A percentile compares a stretch with the other conserved stretches of the same genome.
These are phyloP conservation scores for Boletellus sp. DNA, from an alignment of 768 basidiomycete genomes.

Conservation along the genomic window DNA sequence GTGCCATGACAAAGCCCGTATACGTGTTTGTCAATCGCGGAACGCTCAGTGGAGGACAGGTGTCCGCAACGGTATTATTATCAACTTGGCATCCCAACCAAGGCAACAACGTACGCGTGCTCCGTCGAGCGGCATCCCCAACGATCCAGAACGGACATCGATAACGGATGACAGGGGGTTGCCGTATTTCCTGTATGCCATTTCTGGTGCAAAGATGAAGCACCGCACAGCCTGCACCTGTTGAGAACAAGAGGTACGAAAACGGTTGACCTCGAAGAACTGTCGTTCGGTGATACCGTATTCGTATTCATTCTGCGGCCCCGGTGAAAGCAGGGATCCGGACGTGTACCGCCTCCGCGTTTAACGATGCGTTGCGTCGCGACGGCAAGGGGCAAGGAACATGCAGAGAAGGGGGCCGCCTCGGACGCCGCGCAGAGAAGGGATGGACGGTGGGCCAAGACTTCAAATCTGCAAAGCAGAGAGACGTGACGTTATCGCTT, in stretches of 20 bases:
- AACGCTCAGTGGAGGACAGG: not conserved
- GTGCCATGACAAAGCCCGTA: constrained; percentile 5
- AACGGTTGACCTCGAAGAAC: not conserved
- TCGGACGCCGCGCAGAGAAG: constrained; percentile 32
- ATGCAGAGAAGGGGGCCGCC: constrained; percentile 17
- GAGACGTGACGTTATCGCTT: no score
- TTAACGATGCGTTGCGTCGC: constrained; percentile 24
- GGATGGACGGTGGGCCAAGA: not conserved
- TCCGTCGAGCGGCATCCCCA: not conserved
- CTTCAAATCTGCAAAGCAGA: no score
- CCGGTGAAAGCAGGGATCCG: not conserved
- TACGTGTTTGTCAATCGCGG: constrained; percentile 4
- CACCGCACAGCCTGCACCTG: no score
- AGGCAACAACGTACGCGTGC: not conserved
- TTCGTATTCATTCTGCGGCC: constrained; percentile 8
- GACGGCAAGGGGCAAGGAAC: constrained; percentile 26
- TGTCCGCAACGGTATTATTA: constrained; percentile 12
- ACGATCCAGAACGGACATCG: not conserved
- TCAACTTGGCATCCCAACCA: constrained; percentile 8
- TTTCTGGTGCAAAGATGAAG: not conserved
- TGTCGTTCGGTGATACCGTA: constrained; percentile 1
- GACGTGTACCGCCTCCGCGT: constrained; percentile 17
- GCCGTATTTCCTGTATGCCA: not conserved
- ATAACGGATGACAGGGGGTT: not conserved
- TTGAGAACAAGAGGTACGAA: not conserved